These are phyloP conservation scores for Coniella lustricola DNA, from an alignment of 2,329 filamentous ascomycete genomes.

Conservation along the genomic window DNA sequence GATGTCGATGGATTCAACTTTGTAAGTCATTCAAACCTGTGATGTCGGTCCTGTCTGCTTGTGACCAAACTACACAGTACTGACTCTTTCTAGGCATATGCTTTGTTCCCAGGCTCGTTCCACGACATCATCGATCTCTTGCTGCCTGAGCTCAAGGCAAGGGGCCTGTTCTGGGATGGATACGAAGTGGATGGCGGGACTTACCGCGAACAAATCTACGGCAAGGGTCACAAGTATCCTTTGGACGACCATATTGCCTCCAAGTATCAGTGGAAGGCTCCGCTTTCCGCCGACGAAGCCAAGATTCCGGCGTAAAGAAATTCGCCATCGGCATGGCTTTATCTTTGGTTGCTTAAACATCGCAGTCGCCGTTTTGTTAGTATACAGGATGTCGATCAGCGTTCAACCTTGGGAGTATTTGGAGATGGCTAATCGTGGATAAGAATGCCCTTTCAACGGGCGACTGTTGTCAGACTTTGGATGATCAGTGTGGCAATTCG, in stretches of 20 bases:
- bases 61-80: background rate
- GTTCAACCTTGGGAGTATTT: too few species aligned
- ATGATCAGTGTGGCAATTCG: too few species aligned
- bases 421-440: too few species aligned
- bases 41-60: background rate
- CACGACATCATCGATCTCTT: conserved; percentile 59
- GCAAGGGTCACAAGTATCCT: conserved; percentile 28
- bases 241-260: conserved; percentile 33
- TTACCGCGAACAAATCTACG: conserved; percentile 37
- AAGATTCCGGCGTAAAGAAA: conserved; percentile 15
- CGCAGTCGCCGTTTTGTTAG: too few species aligned
- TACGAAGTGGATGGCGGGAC: conserved; percentile 36
- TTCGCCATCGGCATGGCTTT: too few species aligned
- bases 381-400: too few species aligned
- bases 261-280: conserved; percentile 33
- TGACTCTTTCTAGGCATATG: conserved; percentile 31
- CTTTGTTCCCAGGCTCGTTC: conserved; percentile 50
- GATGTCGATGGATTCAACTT: conserved; percentile 73
- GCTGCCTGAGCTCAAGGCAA: conserved; percentile 51
- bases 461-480: too few species aligned
- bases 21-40: conserved; percentile 24
- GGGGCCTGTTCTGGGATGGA: conserved; percentile 50
- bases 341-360: too few species aligned
- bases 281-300: conserved; percentile 20
- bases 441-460: too few species aligned